phyloP scores from a whole-genome alignment of 805 yeast genomes.

The Candida maesae region DNA sequence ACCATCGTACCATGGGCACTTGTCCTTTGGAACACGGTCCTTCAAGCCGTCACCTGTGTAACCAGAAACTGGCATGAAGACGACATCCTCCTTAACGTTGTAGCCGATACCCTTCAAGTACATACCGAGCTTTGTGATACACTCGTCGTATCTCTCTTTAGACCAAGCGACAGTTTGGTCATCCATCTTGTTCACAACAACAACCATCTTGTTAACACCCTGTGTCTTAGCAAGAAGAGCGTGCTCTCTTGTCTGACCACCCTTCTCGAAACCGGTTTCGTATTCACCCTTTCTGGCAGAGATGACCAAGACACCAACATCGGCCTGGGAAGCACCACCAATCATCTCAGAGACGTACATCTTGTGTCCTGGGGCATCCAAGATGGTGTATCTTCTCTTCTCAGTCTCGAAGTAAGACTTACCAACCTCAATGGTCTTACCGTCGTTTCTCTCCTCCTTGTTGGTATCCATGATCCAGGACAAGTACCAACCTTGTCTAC shows the following conservation, averaged over 20 bases:
- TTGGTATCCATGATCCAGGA: conserved; percentile 99
- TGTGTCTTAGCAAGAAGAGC: conserved; percentile 96
- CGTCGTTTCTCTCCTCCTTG: conserved; percentile 97
- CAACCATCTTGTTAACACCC: conserved; percentile 92
- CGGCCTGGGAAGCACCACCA: conserved; percentile 99
- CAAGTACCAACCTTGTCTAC: conserved; percentile 99
- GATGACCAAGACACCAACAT: conserved; percentile 94
- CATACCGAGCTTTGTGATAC: conserved; percentile 73
- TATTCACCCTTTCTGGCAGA: conserved; percentile 99
- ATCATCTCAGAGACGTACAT: conserved; percentile 99
- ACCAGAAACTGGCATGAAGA: conserved; percentile 97
- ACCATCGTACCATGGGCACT: conserved; percentile 92
- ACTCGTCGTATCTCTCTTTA: conserved; percentile 92
- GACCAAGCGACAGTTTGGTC: conserved; percentile 97
- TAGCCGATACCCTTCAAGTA: conserved; percentile 91
- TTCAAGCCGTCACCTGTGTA: conserved; percentile 96
- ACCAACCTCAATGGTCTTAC: conserved; percentile 99
- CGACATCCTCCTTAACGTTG: conserved; percentile 74
- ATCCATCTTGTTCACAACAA: conserved; percentile 97
- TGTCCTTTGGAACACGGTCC: conserved; percentile 66
- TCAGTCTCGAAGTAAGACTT: conserved; percentile 97
- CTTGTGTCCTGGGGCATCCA: conserved; percentile 99
- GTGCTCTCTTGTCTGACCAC: conserved; percentile 98
- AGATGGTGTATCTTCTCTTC: conserved; percentile 93
- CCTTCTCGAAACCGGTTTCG: conserved; percentile 98